Evolutionary conservation across 208 protist species (phyloP), one percentile per base, ranked within the genome.

Genomic region (Leishmania lainsoni): DNA sequence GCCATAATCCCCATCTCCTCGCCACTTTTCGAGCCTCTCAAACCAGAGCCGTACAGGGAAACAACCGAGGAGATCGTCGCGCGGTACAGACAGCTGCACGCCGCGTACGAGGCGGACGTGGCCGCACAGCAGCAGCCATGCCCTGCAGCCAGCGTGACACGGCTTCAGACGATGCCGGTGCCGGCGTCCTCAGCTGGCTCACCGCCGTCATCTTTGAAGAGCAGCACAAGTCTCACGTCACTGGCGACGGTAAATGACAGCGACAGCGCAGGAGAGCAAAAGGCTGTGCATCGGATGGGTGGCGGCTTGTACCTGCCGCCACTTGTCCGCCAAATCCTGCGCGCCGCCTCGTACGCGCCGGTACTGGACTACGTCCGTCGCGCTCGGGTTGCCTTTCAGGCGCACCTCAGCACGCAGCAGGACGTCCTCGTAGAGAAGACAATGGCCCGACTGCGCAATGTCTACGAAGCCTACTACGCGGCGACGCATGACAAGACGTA

Each of bases 281-380:
- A 68, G 73, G 52, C 42, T 72, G 51, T 32, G 26, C 45, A 45
- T 10, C 68, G 45, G 68, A 32, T 45, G 10, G 45, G 66, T 32
- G 76, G 49, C 12, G 63, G 49, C n/a, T 73, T 85, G 26, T 80
- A 81, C 70, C 66, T 94, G 51, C 91, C 91, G 16, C 65, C 87
- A 4, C 66, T 78, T 42, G 81, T 94, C 4, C 83, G 88, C 0
- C 88, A 85, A 80, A 73, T 94, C n/a, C 83, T 94, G 42, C 84
- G 85, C 5, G 87, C 86, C 3, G 77, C 76, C 17, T 89, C 86
- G 6, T 94, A 88, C 61, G 85, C 91, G 0, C 89, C 91, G 12
- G 87, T 94, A 42, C 85, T 93, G 68, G 76, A 85, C 59, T 88
- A 88, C 82, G 86, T 90, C 63, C 78, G 83, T 45, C 63, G 52